Percentiles rank a stretch among this genome's conserved stretches.
Conservation (phyloP, 305 asterid genomes). For the Fraxinus ornus region DNA sequence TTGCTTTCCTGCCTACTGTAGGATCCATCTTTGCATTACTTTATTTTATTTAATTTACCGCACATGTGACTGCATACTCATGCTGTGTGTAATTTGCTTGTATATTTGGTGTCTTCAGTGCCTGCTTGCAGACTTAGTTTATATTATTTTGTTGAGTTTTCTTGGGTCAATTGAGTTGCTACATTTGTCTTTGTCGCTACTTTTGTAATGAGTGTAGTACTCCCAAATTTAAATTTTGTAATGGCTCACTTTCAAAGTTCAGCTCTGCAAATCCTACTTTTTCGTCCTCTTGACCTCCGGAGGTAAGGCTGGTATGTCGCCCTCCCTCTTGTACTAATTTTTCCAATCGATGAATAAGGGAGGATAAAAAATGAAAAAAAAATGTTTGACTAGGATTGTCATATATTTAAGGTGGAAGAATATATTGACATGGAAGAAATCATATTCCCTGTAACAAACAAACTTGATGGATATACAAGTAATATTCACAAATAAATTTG, state of each 20-base stretch:
- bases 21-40: not conserved
- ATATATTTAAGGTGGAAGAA: not conserved
- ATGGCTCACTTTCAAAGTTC: not conserved
- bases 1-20: not conserved
- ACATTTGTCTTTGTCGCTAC: not conserved
- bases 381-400: not conserved
- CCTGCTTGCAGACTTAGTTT: not conserved
- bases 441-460: not conserved
- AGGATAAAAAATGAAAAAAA: not conserved
- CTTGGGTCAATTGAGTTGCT: not conserved
- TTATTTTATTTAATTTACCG: not conserved
- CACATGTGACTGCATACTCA: not conserved
- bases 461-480: not conserved
- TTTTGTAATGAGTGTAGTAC: not conserved
- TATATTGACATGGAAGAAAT: not conserved
- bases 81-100: not conserved
- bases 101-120: not conserved
- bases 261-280: not conserved
- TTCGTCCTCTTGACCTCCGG: not conserved
- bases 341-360: not conserved
- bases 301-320: not conserved
- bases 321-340: not conserved
- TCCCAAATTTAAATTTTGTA: not conserved
- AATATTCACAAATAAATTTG: not conserved
- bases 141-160: not conserved